Evolutionary conservation across 1,139 yeast genomes (phyloP), one percentile per base, ranked within the genome.

Genomic region (Pichia sp.): DNA sequence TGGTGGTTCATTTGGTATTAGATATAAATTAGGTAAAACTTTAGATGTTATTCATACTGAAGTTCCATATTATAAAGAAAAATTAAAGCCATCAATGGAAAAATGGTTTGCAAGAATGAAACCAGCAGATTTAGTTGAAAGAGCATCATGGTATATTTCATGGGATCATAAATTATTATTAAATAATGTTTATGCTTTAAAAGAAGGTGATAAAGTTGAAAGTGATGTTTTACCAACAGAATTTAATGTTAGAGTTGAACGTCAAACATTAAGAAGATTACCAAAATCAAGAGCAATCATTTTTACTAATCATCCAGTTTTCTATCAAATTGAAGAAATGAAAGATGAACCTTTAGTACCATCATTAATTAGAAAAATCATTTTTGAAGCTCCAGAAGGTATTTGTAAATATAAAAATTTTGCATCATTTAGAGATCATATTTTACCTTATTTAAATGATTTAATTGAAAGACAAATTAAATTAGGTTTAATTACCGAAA

Each of bases 111-210:
- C 70, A 28, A 72, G 76, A 55, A 70, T 83, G 71, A 73, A 75
- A 49, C 75, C 80, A 1, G 67, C 69, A 29, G 77, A 73, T 37
- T 77, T 82, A 3, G 90, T 83, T 10, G 87, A 81, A 61, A 70
- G 92, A 52, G 87, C 89, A 24, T 77, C 85, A 35, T 84, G 87
- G 83, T 80, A 81, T 54, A 73, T 84, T 43, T 74, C 86, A 10
- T 80, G 86, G 77, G 90, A 83, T 58, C 79, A 80, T 57, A 77
- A 74, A 54, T 66, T 83, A 48, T 68, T 77, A 47, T 62, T 73
- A 37, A 78, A 76, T 54, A 75, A 73, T 48, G 73, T 78, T 20
- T 76, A 78, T 59, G 78, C 78, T 44, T 65, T 74, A 31, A 56
- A 61, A 32, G 66, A 62, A 33, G 71, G 63, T 37, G 73, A 68